Conservation (phyloP, 306 rosid species). For the Erythrophleum fordii region DNA sequence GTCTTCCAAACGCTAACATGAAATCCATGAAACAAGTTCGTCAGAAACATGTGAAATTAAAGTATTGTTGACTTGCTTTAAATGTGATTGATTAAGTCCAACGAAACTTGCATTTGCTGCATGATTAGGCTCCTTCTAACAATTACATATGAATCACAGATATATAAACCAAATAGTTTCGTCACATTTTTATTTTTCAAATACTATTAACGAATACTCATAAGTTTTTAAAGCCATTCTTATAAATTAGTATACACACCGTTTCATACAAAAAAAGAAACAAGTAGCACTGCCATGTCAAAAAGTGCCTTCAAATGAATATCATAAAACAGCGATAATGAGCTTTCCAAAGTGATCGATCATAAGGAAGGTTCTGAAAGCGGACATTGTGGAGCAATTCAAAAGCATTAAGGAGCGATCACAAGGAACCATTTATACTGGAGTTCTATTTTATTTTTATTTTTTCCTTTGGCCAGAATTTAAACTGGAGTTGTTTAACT, state of each 20-base stretch:
- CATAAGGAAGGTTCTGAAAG: not conserved
- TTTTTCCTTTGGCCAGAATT: too few relatives aligned
- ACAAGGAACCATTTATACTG: not conserved
- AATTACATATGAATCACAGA: not conserved
- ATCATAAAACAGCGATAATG: not conserved
- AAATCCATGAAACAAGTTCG: slow-evolving; percentile 17
- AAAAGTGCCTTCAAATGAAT: slow-evolving; percentile 1
- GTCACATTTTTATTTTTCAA: not conserved
- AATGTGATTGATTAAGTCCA: not conserved
- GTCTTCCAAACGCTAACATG: not conserved
- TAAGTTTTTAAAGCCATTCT: not conserved
- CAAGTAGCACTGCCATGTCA: not conserved
- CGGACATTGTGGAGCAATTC: slow-evolving; percentile 19
- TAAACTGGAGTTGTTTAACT: not conserved
- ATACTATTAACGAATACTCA: not conserved
- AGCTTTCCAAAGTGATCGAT: not conserved
- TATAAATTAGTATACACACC: not conserved
- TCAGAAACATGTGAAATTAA: not conserved
- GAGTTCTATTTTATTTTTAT: too few relatives aligned
- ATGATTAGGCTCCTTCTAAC: not conserved
- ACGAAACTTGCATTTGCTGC: not conserved
- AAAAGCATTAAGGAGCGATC: not conserved
- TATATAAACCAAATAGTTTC: not conserved
- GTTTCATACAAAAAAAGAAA: not conserved
- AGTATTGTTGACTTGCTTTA: not conserved